A percentile compares a stretch with the other conserved stretches of the same genome.
phyloP scores from a whole-genome alignment of 225 moss, liverwort and hornwort genomes.

The Climacium dendroides region DNA sequence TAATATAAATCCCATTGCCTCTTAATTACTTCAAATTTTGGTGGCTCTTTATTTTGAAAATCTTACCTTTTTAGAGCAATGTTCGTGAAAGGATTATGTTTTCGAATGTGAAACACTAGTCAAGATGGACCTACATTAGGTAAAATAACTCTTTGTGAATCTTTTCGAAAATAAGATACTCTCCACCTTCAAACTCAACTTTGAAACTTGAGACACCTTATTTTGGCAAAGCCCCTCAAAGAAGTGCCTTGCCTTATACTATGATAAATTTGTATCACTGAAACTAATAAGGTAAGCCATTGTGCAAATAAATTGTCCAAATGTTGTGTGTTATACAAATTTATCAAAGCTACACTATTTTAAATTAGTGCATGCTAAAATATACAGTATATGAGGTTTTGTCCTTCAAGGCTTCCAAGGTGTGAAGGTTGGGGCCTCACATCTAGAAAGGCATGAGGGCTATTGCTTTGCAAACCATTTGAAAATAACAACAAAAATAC shows the following conservation, averaged over 20 bases:
- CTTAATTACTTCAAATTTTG: neutral
- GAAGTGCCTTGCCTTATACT: neutral
- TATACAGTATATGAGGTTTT: too few species aligned
- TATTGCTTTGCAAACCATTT: neutral
- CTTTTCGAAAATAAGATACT: accelerated
- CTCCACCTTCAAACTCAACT: accelerated
- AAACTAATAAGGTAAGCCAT: neutral
- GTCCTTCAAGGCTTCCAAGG: accelerated
- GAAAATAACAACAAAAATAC: neutral
- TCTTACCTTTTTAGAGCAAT: accelerated
- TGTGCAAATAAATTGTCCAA: neutral
- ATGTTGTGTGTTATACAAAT: neutral
- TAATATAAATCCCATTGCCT: accelerated
- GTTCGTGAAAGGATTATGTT: accelerated
- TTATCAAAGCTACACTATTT: neutral
- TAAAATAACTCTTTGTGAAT: accelerated
- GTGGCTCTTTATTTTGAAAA: neutral
- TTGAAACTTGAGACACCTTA: neutral
- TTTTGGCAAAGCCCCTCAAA: neutral
- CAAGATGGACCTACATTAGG: accelerated
- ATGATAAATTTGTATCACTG: neutral
- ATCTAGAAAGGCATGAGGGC: neutral
- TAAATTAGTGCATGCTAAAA: neutral
- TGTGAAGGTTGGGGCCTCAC: neutral
- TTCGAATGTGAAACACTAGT: neutral